Evolutionary conservation across 2,329 filamentous ascomycete genomes (phyloP).

Genomic region (Clarireedia sp.): DNA sequence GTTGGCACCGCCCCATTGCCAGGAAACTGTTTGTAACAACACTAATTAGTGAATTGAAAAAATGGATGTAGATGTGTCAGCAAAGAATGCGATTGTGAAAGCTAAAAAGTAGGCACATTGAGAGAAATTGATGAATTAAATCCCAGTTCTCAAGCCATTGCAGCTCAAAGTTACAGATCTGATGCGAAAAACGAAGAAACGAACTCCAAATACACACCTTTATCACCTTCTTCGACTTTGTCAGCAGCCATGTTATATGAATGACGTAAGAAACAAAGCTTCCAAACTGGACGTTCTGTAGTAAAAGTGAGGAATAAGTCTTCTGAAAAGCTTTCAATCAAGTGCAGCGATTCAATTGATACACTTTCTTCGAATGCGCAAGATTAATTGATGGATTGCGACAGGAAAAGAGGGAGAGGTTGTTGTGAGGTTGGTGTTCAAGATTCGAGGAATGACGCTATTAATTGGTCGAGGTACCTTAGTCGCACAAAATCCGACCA

Average conservation of each 20-base stretch:
- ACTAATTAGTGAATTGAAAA: background rate
- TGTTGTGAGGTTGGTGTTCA: constrained; percentile 15
- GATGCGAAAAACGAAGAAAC: background rate
- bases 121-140: background rate
- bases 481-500: background rate
- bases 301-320: background rate
- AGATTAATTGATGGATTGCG: constrained; percentile 21
- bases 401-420: constrained; percentile 11
- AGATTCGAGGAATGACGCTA: constrained; percentile 12
- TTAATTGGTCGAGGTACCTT: background rate
- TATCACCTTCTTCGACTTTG: constrained; percentile 42
- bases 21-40: constrained; percentile 42
- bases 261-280: constrained; percentile 1
- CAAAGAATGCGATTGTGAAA: background rate
- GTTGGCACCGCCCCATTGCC: constrained; percentile 49
- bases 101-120: too few relatives aligned
- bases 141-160: background rate
- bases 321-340: background rate
- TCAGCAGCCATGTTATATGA: constrained; percentile 35
- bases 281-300: background rate
- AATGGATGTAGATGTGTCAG: background rate
- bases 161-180: background rate
- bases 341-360: constrained; percentile 12
- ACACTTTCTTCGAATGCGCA: constrained; percentile 11
- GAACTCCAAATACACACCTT: constrained; percentile 32